These are phyloP conservation scores for Dendrostoma leiphaemia DNA, from an alignment of 2,329 filamentous ascomycete species.

Conservation along the genomic window DNA sequence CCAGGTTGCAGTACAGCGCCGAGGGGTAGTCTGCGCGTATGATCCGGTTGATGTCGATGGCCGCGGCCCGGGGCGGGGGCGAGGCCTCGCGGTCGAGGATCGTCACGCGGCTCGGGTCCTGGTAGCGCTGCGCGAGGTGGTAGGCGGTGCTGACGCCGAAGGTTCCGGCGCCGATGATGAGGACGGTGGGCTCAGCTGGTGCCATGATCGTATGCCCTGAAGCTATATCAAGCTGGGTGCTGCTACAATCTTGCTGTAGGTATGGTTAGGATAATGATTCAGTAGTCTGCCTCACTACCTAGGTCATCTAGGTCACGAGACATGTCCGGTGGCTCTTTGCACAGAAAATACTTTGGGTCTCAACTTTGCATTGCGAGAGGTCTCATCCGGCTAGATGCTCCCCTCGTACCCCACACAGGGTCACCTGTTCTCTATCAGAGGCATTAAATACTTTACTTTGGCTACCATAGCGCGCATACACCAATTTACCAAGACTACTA, in stretches of 20 bases:
- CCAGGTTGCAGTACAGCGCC: conserved; percentile 11
- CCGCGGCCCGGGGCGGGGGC: conserved; percentile 1
- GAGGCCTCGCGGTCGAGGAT: conserved; percentile 7
- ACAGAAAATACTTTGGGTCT: too few species aligned
- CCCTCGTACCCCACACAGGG: too few species aligned
- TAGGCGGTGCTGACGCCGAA: conserved; percentile 12
- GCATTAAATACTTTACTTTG: too few species aligned
- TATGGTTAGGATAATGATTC: too few species aligned
- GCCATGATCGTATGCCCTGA: background rate
- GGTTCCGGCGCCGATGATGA: conserved; percentile 11
- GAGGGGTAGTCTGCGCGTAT: conserved; percentile 11
- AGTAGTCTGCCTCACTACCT: too few species aligned
- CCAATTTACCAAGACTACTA: too few species aligned
- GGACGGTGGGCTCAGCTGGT: background rate
- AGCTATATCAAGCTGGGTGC: background rate
- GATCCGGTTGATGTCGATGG: conserved; percentile 12
- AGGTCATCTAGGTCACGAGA: too few species aligned
- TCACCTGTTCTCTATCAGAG: too few species aligned
- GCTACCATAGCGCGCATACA: too few species aligned
- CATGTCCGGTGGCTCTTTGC: too few species aligned
- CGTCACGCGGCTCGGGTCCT: background rate
- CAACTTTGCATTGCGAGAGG: too few species aligned
- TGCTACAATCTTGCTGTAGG: background rate
- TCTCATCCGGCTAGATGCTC: too few species aligned
- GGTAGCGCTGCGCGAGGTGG: conserved; percentile 7